A percentile compares a stretch with the other conserved stretches of the same genome.
Evolutionary conservation across 257 asterid species (phyloP).

Genomic region (Primulina tabacum): DNA sequence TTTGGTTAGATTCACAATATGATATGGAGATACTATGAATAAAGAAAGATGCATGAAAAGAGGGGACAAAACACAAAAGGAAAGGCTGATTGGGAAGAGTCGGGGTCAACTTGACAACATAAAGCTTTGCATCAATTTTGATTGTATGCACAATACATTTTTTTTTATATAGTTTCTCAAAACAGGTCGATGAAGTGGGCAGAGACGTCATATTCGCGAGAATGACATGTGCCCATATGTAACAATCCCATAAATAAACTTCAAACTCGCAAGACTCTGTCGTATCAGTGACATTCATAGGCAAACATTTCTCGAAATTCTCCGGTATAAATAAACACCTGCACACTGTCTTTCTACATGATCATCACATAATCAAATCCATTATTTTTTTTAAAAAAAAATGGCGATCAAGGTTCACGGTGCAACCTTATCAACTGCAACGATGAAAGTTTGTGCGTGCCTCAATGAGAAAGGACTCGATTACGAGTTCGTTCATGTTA

Average conservation of each 20-base stretch:
- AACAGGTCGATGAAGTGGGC: neutral
- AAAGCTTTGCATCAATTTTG: no score
- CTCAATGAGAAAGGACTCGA: constrained; percentile 49
- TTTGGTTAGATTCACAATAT: no score
- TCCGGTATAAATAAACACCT: neutral
- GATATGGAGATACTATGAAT: no score
- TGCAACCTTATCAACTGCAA: constrained; percentile 31
- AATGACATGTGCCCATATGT: constrained; percentile 18
- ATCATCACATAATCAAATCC: neutral
- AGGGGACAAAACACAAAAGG: no score
- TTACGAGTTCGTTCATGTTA: constrained; percentile 36
- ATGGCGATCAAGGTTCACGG: constrained; percentile 61
- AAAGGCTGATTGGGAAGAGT: no score
- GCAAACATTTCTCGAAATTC: neutral
- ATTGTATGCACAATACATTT: no score
- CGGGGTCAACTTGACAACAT: no score
- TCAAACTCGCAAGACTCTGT: neutral
- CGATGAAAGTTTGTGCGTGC: constrained; percentile 38
- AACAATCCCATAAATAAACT: neutral
- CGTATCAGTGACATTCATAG: neutral
- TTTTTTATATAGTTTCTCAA: no score
- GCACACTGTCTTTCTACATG: neutral
- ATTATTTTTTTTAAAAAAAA: no score
- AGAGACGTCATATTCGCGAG: neutral
- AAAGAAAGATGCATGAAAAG: no score